phyloP scores from a whole-genome alignment of 495 filamentous ascomycete genomes.

The Trichoderma erinaceum region DNA sequence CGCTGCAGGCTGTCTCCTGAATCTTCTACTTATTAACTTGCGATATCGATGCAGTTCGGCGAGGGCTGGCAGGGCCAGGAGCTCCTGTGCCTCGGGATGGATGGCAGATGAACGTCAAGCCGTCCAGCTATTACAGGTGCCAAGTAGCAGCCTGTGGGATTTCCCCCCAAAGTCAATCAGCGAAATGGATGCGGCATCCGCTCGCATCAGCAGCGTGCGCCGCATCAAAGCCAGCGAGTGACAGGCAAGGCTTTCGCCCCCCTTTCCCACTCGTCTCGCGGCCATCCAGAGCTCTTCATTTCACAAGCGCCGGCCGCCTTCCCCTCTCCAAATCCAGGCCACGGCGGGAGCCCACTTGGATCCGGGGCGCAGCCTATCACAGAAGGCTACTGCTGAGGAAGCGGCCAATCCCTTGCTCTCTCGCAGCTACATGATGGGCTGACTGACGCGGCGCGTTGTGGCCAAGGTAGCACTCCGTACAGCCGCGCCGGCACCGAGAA shows the following conservation, averaged over 20 bases:
- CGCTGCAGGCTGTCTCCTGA: no score
- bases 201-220: no score
- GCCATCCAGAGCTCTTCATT: neutral
- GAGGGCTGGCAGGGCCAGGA: no score
- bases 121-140: no score
- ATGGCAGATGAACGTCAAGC: no score
- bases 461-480: neutral
- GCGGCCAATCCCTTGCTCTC: neutral
- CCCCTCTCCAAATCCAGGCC: neutral
- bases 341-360: neutral
- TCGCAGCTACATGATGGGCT: neutral
- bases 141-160: no score
- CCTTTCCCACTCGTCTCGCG: neutral
- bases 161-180: no score
- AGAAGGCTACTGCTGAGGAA: neutral
- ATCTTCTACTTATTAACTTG: no score
- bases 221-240: no score
- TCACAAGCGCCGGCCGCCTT: neutral
- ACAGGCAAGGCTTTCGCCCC: neutral
- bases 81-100: no score
- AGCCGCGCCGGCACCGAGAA: constrained; percentile 7
- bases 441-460: constrained; percentile 11
- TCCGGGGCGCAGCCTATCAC: neutral
- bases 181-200: no score
- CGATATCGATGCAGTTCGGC: no score